These are phyloP conservation scores for Podaxis rugospora DNA, from an alignment of 768 basidiomycete genomes.

Conservation along the genomic window DNA sequence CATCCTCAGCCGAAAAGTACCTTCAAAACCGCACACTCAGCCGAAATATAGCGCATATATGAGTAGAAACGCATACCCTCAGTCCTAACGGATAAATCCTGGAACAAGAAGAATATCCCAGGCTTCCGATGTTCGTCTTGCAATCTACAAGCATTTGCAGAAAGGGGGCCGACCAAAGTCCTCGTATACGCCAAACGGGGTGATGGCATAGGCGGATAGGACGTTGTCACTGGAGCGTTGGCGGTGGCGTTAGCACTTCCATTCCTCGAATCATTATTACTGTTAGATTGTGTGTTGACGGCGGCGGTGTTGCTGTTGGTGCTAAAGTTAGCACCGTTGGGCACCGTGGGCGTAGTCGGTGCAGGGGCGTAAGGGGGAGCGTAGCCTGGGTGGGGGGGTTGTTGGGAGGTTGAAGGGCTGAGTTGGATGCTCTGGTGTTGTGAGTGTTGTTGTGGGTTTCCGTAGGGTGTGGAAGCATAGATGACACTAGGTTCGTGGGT, in stretches of 20 bases:
- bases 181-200: conserved; percentile 67
- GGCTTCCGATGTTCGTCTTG: conserved; percentile 79
- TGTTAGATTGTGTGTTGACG: neutral
- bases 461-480: neutral
- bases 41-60: neutral
- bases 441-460: neutral
- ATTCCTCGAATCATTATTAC: neutral
- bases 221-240: neutral
- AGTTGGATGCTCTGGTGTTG: conserved; percentile 5
- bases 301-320: neutral
- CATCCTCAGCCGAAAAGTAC: conserved; percentile 81
- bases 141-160: conserved; percentile 80
- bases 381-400: neutral
- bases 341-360: neutral
- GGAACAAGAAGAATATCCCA: conserved; percentile 94
- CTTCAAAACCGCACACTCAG: conserved; percentile 29
- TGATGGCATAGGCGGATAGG: conserved; percentile 28
- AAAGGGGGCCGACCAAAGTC: conserved; percentile 86
- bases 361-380: neutral
- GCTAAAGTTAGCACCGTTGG: neutral
- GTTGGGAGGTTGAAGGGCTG: neutral
- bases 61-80: conserved; percentile 52
- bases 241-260: neutral
- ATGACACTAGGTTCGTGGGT: neutral
- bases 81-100: conserved; percentile 89